Percentiles rank a stretch among this genome's conserved stretches.
phyloP scores from a whole-genome alignment of 345 rosid species.

The Aethionema arabicum region DNA sequence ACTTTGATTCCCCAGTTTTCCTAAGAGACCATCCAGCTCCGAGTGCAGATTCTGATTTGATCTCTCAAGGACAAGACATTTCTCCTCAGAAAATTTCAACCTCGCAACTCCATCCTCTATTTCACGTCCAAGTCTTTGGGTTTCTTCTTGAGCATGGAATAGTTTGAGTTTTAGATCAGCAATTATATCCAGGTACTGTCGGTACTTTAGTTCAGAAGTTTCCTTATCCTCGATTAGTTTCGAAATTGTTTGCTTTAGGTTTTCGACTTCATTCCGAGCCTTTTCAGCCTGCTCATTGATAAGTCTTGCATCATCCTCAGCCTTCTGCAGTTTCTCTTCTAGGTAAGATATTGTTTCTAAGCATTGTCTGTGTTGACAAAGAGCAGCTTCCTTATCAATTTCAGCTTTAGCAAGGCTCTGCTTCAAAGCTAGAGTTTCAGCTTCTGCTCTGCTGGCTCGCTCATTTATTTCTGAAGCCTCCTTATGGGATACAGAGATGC shows the following conservation, averaged over 20 bases:
- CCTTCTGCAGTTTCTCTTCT: constrained; percentile 52
- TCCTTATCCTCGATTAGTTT: constrained; percentile 66
- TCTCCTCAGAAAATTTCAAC: constrained; percentile 77
- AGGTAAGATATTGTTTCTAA: constrained; percentile 52
- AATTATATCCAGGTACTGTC: constrained; percentile 64
- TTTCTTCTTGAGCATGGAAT: constrained; percentile 59
- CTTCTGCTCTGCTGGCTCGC: constrained; percentile 55
- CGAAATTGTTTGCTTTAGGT: constrained; percentile 53
- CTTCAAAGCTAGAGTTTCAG: constrained; percentile 48
- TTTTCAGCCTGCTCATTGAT: constrained; percentile 50
- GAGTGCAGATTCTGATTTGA: constrained; percentile 76
- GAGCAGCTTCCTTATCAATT: constrained; percentile 61
- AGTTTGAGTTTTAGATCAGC: constrained; percentile 63
- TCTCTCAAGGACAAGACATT: constrained; percentile 66
- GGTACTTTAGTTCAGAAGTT: constrained; percentile 62
- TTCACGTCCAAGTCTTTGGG: constrained; percentile 56
- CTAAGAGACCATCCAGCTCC: constrained; percentile 59
- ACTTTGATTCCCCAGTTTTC: constrained; percentile 62
- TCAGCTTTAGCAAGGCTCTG: constrained; percentile 52
- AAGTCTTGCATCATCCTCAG: constrained; percentile 56
- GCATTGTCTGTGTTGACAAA: constrained; percentile 49
- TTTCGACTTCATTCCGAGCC: constrained; percentile 64
- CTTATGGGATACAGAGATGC: constrained; percentile 42
- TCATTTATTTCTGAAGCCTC: constrained; percentile 49
- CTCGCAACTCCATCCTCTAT: constrained; percentile 61